A percentile compares a stretch with the other conserved stretches of the same genome.
Conservation (phyloP, 805 yeast genomes). For the Candida golubevii region DNA sequence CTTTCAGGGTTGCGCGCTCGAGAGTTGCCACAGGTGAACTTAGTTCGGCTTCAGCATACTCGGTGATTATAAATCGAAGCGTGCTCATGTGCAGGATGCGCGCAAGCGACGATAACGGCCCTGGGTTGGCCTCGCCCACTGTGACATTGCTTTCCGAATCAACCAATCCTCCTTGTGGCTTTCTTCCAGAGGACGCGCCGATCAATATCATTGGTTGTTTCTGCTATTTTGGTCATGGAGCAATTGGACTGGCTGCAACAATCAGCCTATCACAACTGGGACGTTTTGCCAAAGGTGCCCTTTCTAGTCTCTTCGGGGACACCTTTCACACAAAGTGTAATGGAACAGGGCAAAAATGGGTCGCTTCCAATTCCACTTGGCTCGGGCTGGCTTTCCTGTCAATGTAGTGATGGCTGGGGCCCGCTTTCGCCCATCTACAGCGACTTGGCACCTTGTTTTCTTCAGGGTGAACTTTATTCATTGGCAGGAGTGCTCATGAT, state of each 20-base stretch:
- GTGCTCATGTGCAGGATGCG: background rate
- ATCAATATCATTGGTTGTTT: background rate
- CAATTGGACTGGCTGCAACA: slow-evolving; percentile 15
- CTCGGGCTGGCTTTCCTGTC: slow-evolving; percentile 28
- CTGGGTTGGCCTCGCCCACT: background rate
- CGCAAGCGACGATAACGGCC: background rate
- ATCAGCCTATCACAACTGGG: slow-evolving; percentile 13
- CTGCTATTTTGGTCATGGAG: slow-evolving; percentile 9
- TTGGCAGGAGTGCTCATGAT: slow-evolving; percentile 40
- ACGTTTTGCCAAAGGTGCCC: slow-evolving; percentile 12
- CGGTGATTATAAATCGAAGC: background rate
- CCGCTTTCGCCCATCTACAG: slow-evolving; percentile 37
- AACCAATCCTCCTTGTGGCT: too few relatives aligned
- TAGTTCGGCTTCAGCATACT: too few relatives aligned
- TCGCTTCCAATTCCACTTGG: slow-evolving; percentile 1
- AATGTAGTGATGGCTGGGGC: slow-evolving; percentile 43
- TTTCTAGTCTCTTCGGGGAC: slow-evolving; percentile 6
- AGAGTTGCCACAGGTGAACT: too few relatives aligned
- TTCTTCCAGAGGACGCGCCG: too few relatives aligned
- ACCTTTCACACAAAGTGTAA: background rate
- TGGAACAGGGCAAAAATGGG: background rate
- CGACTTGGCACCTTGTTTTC: slow-evolving; percentile 59
- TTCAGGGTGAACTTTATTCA: slow-evolving; percentile 48
- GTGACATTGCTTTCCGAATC: background rate
- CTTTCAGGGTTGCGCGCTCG: too few relatives aligned